Conservation (phyloP, 768 basidiomycete genomes). For the Collybia sordida region DNA sequence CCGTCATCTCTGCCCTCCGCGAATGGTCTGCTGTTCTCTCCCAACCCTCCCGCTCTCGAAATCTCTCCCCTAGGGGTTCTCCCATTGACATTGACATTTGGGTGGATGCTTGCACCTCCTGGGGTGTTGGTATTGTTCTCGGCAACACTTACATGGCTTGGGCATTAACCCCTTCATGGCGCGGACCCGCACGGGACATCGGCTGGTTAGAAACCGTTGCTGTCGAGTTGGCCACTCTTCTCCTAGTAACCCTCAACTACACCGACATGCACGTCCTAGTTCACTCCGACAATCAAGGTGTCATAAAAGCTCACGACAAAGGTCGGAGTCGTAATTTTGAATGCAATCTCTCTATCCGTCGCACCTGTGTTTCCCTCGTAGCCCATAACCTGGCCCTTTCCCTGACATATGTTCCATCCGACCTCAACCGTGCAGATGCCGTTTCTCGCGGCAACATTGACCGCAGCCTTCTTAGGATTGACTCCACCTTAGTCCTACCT, state of each 20-base stretch:
- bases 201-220: constrained; percentile 25
- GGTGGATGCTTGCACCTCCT: constrained; percentile 37
- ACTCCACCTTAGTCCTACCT: neutral
- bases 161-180: constrained; percentile 14
- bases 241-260: constrained; percentile 12
- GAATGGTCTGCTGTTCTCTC: constrained; percentile 30
- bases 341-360: constrained; percentile 27
- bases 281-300: constrained; percentile 32
- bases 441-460: constrained; percentile 24
- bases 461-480: neutral
- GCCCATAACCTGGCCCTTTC: constrained; percentile 12
- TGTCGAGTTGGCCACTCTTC: constrained; percentile 17
- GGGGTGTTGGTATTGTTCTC: constrained; percentile 36
- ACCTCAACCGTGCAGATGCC: constrained; percentile 26
- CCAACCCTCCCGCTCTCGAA: constrained; percentile 1
- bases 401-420: constrained; percentile 22
- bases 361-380: constrained; percentile 6
- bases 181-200: constrained; percentile 18
- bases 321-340: constrained; percentile 28
- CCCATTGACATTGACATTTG: constrained; percentile 18
- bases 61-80: constrained; percentile 7
- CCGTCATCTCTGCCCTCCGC: constrained; percentile 21
- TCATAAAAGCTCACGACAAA: constrained; percentile 29
- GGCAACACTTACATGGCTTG: constrained; percentile 27
- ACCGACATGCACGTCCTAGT: constrained; percentile 18